Evolutionary conservation across 208 protist genomes (phyloP).

Genomic region (Crithidia bombi): DNA sequence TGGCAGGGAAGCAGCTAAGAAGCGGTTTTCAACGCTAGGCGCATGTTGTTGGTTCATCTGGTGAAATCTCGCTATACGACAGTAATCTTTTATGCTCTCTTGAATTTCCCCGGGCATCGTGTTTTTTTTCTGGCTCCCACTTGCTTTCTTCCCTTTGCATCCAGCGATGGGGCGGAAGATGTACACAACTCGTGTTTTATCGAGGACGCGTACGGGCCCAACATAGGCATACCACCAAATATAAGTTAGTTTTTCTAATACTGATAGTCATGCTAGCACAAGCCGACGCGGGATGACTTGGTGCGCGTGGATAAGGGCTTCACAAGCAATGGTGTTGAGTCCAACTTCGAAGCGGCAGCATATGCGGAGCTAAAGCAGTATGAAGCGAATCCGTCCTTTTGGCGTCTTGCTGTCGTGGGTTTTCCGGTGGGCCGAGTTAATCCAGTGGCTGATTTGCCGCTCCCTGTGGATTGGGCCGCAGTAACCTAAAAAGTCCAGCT

Average conservation of each 20-base stretch:
- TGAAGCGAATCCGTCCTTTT: conserved; percentile 82
- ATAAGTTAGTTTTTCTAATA: conserved; percentile 1
- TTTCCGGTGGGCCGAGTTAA: conserved; percentile 61
- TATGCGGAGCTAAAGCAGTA: conserved; percentile 84
- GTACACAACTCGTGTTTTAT: no score
- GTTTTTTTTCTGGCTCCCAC: no score
- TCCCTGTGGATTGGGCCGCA: conserved; percentile 66
- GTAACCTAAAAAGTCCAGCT: conserved; percentile 79
- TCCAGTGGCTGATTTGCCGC: conserved; percentile 46
- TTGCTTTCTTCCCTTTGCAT: no score
- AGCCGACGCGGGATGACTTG: conserved; percentile 60
- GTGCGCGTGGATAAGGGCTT: conserved; percentile 72
- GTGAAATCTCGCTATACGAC: no score
- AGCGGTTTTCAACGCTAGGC: no score
- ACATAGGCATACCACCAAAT: no score
- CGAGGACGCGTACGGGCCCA: no score
- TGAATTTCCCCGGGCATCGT: no score
- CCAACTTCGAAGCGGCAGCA: conserved; percentile 80
- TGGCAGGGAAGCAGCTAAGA: no score
- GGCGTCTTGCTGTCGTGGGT: conserved; percentile 72
- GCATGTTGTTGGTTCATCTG: no score
- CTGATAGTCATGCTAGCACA: conserved; percentile 42
- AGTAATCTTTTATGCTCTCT: no score
- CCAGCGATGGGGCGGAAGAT: no score
- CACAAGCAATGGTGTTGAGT: conserved; percentile 80